Percentiles rank a stretch among this genome's conserved stretches.
Evolutionary conservation across 1,139 yeast genomes (phyloP).

Genomic region (Hyphopichia pseudoburtonii): DNA sequence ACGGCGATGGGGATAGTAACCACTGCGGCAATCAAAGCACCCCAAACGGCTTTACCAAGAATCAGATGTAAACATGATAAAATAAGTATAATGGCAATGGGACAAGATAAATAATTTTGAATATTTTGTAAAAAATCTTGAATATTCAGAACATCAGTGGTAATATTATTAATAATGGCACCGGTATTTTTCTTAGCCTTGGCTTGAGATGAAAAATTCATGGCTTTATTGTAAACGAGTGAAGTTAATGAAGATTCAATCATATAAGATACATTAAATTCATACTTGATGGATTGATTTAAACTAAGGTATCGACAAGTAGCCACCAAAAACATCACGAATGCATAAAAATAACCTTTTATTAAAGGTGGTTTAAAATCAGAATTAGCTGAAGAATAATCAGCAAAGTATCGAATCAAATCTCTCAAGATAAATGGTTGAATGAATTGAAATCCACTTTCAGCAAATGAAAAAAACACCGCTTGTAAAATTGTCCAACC

Average conservation of each 20-base stretch:
- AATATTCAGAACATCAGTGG: slow-evolving; percentile 22
- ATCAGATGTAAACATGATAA: slow-evolving; percentile 21
- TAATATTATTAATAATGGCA: slow-evolving; percentile 28
- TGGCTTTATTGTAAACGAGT: slow-evolving; percentile 24
- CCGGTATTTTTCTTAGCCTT: slow-evolving; percentile 27
- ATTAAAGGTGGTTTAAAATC: slow-evolving; percentile 21
- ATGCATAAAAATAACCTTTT: slow-evolving; percentile 19
- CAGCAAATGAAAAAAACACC: slow-evolving; percentile 11
- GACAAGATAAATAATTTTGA: slow-evolving; percentile 20
- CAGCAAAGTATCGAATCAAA: slow-evolving; percentile 20
- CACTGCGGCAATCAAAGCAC: slow-evolving; percentile 22
- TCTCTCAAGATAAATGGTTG: slow-evolving; percentile 24
- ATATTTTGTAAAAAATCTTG: slow-evolving; percentile 17
- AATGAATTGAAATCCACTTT: slow-evolving; percentile 12
- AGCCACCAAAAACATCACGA: slow-evolving; percentile 16
- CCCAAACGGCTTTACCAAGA: slow-evolving; percentile 25
- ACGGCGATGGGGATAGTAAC: slow-evolving; percentile 22
- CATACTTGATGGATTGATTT: slow-evolving; percentile 23
- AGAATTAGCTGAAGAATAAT: slow-evolving; percentile 4
- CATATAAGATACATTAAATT: slow-evolving; percentile 26
- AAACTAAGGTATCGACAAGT: slow-evolving; percentile 16
- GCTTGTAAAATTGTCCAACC: slow-evolving; percentile 9
- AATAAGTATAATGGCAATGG: slow-evolving; percentile 19
- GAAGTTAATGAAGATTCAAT: slow-evolving; percentile 22
- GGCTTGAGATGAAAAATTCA: slow-evolving; percentile 25